Evolutionary conservation across 345 rosid species (phyloP).

Genomic region (Draba incana): DNA sequence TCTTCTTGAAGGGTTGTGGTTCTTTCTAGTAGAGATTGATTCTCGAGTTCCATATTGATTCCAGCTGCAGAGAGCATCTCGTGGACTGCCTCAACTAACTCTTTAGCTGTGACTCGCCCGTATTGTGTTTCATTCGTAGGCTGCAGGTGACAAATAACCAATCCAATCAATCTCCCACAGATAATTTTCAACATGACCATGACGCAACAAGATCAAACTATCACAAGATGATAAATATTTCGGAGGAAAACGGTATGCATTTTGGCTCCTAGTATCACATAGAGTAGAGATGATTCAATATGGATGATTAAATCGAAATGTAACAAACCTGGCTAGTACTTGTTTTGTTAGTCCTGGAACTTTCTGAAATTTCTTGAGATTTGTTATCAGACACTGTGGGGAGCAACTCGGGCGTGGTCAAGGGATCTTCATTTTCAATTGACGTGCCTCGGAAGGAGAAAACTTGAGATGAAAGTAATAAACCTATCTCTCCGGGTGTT

Average conservation of each 20-base stretch:
- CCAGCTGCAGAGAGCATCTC: conserved; percentile 98
- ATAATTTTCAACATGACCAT: background rate
- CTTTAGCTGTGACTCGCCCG: conserved; percentile 82
- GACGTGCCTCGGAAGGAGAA: conserved; percentile 83
- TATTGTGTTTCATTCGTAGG: conserved; percentile 57
- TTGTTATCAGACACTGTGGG: conserved; percentile 38
- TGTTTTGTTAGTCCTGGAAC: conserved; percentile 52
- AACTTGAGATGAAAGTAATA: conserved; percentile 86
- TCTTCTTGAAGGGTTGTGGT: conserved; percentile 77
- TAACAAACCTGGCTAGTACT: conserved; percentile 67
- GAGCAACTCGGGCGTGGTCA: conserved; percentile 42
- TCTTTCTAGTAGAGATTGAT: conserved; percentile 73
- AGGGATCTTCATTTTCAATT: conserved; percentile 52
- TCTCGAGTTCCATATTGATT: conserved; percentile 75
- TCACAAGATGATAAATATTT: background rate
- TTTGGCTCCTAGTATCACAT: conserved; percentile 13
- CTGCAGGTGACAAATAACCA: conserved; percentile 46
- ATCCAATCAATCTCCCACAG: conserved; percentile 11
- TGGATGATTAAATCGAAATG: background rate
- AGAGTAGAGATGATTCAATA: background rate
- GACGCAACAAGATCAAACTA: conserved; percentile 3
- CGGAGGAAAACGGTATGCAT: conserved; percentile 1
- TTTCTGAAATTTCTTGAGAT: conserved; percentile 47
- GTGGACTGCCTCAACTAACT: conserved; percentile 83
- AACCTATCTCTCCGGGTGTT: conserved; percentile 58